A percentile compares a stretch with the other conserved stretches of the same genome.
These are phyloP conservation scores for Neocucurbitaria cava DNA, from an alignment of 2,329 filamentous ascomycete genomes.

Conservation along the genomic window DNA sequence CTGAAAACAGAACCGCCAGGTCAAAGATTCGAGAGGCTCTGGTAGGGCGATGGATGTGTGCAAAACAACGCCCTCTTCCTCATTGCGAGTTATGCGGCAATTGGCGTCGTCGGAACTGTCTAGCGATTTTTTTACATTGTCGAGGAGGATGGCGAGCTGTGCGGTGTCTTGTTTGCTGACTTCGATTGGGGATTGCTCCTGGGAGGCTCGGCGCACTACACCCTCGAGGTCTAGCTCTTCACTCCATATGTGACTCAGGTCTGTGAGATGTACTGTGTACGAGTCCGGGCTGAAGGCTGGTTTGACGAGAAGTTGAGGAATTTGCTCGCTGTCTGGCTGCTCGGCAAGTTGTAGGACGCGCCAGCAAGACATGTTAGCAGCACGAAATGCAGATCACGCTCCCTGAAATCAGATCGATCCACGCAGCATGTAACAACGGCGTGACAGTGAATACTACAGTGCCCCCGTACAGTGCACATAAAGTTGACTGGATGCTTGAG, in stretches of 20 bases:
- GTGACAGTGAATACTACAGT: too few species aligned
- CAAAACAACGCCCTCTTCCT: constrained; percentile 54
- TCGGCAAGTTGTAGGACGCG: constrained; percentile 38
- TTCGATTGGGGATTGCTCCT: constrained; percentile 74
- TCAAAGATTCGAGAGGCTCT: constrained; percentile 66
- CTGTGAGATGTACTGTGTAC: constrained; percentile 73
- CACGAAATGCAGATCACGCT: neutral
- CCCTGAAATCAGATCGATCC: neutral
- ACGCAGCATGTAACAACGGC: neutral
- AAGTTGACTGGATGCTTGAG: too few species aligned
- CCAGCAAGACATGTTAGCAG: constrained; percentile 43
- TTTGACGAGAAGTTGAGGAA: constrained; percentile 71
- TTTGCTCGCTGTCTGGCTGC: constrained; percentile 21
- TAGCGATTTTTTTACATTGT: constrained; percentile 64
- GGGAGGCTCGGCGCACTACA: constrained; percentile 68
- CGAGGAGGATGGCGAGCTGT: constrained; percentile 72
- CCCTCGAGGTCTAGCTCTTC: constrained; percentile 68
- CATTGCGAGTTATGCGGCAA: constrained; percentile 41
- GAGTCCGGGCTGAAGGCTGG: constrained; percentile 60
- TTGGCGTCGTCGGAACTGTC: constrained; percentile 46
- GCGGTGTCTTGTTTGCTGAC: constrained; percentile 69
- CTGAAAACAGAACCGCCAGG: constrained; percentile 69
- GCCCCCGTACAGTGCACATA: too few species aligned
- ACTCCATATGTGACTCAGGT: constrained; percentile 76
- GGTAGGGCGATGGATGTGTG: constrained; percentile 68